Base-by-base conservation (phyloP, 495 filamentous ascomycete genomes). In the Hyaloscypha finlandica region DNA sequence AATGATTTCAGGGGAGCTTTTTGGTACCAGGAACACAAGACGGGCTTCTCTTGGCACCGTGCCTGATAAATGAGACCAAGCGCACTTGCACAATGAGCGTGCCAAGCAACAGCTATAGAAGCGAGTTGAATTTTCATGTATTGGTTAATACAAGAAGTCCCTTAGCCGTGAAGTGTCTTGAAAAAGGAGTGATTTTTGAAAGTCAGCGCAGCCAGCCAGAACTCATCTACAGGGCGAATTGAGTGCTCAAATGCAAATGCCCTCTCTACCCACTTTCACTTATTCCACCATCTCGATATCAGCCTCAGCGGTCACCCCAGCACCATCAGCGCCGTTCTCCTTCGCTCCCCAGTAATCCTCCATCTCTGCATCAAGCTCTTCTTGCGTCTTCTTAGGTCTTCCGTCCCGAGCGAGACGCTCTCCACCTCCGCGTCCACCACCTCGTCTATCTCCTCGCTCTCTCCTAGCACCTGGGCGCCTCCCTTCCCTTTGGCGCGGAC, bases 321-420 rank as follows among this genome's bases (percentile, higher is more conserved):
- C 61, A 20, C 63, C 64, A n/a, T 69, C 70, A 4, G 56, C 65
- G 22, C 51, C 68, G 42, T 71, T 69, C 14, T 65, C 67, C 53
- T 69, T 70, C 6, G 59, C 64, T 32, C 68, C 71, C 81, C 91
- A 98, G 76, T 93, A 93, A 75, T 92, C 89, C 51, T 88, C 90
- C 90, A 93, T 92, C 77, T 93, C 90, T 48, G 85, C 84, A 74
- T 93, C 90, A 48, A 93, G 79, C 72, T 93, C 88, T 68, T 91
- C 88, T 63, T 89, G 85, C 14, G 90, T 92, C 82, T 92, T 92
- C 75, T 86, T 90, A 3, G 89, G 89, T 59, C 94, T 84, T 31
- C 77, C 81, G 53, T 87, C 86, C 33, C 78, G 78, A 11, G 81
- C 77, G 33, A 75, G 64, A 75, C 78, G 61, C 75, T 79, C 56